Evolutionary conservation across 345 rosid genomes (phyloP).

Genomic region (Corymbia maculata): DNA sequence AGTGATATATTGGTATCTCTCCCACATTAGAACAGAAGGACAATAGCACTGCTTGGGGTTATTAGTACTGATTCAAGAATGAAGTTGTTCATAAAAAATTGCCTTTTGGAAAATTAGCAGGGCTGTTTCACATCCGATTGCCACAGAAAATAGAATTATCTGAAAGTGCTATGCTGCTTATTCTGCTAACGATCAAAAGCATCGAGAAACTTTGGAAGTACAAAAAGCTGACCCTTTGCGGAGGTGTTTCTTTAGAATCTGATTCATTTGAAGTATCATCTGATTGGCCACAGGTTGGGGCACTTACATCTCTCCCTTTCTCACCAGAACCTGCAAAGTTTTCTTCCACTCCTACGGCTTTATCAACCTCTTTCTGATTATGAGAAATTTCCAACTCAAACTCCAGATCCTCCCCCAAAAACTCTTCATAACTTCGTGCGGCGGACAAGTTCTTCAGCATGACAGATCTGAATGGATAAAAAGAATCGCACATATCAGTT

Average conservation of each 20-base stretch:
- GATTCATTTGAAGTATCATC: conserved; percentile 12
- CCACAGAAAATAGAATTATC: background rate
- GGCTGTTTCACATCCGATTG: background rate
- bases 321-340: background rate
- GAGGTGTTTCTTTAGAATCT: conserved; percentile 10
- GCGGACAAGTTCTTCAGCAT: conserved; percentile 12
- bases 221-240: conserved; percentile 14
- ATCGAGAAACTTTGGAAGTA: background rate
- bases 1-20: background rate
- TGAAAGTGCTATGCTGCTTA: background rate
- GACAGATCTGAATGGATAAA: conserved; percentile 23
- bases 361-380: conserved; percentile 1
- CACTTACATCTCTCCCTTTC: conserved; percentile 5
- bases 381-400: conserved; percentile 15
- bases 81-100: background rate
- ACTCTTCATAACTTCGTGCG: conserved; percentile 1
- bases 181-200: background rate
- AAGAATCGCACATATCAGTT: background rate
- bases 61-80: background rate
- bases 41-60: background rate
- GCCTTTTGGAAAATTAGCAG: background rate
- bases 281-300: conserved; percentile 8
- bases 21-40: background rate
- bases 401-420: conserved; percentile 3
- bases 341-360: conserved; percentile 5